Evolutionary conservation across 2,329 filamentous ascomycete genomes (phyloP).

Genomic region (Colletotrichum horii): DNA sequence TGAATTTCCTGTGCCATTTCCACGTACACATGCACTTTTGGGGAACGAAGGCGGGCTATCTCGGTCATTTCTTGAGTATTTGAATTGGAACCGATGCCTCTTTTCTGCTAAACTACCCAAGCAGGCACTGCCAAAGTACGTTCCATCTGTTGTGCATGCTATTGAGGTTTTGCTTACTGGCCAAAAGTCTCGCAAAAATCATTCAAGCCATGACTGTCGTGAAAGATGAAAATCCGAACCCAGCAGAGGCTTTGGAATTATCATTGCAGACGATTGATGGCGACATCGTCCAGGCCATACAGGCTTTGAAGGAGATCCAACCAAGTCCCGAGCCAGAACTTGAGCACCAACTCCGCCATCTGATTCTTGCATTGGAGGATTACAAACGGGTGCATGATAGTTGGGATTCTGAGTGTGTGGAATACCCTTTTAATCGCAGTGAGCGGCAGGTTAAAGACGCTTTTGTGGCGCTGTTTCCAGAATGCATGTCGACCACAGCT

Average conservation of each 20-base stretch:
- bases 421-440: constrained; percentile 22
- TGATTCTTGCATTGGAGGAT: constrained; percentile 15
- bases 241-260: constrained; percentile 17
- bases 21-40: constrained; percentile 28
- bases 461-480: constrained; percentile 29
- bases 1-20: constrained; percentile 26
- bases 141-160: background rate
- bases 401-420: background rate
- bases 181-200: background rate
- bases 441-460: constrained; percentile 36
- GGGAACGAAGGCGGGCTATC: constrained; percentile 26
- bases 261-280: constrained; percentile 32
- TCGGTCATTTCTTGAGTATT: constrained; percentile 27
- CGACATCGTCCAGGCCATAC: constrained; percentile 41
- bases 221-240: background rate
- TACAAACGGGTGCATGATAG: background rate
- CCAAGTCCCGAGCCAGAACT: constrained; percentile 25
- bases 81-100: constrained; percentile 37
- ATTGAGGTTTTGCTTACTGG: background rate
- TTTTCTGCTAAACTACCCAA: constrained; percentile 39
- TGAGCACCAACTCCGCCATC: constrained; percentile 22
- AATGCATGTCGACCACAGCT: background rate
- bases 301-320: constrained; percentile 38
- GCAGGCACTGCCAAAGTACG: constrained; percentile 35
- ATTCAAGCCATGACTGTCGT: background rate